These are phyloP conservation scores for Globisporangium irregulare DNA, from an alignment of 352 stramenopile genomes.

Conservation along the genomic window DNA sequence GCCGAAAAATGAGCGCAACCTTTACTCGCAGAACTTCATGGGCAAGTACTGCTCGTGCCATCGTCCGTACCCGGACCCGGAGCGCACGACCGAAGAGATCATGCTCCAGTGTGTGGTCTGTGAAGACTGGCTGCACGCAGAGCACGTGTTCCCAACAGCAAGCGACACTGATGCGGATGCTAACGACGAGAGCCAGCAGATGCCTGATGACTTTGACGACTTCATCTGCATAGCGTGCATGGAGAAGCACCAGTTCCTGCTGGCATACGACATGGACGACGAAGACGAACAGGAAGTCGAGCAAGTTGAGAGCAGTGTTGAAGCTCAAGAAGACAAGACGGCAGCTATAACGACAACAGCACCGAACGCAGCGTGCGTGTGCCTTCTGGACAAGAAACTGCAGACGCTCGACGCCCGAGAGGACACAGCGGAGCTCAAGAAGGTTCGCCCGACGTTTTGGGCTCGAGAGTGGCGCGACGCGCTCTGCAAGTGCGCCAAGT, in stretches of 20 bases:
- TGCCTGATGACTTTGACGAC: slow-evolving; percentile 54
- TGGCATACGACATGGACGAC: slow-evolving; percentile 47
- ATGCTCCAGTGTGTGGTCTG: slow-evolving; percentile 81
- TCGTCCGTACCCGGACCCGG: slow-evolving; percentile 70
- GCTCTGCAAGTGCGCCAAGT: slow-evolving; percentile 56
- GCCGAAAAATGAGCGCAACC: slow-evolving; percentile 46
- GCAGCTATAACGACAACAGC: no score
- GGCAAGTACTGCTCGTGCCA: slow-evolving; percentile 70
- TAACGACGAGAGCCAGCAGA: not conserved
- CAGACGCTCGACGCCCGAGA: slow-evolving; percentile 21
- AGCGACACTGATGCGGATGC: not conserved
- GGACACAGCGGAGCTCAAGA: slow-evolving; percentile 13
- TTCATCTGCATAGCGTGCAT: slow-evolving; percentile 67
- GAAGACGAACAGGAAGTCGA: slow-evolving; percentile 15
- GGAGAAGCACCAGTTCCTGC: slow-evolving; percentile 57
- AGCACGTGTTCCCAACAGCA: slow-evolving; percentile 43
- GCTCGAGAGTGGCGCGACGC: slow-evolving; percentile 52
- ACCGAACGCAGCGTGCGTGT: slow-evolving; percentile 10
- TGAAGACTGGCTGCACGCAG: slow-evolving; percentile 78
- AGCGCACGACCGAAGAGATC: slow-evolving; percentile 56
- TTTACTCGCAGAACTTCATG: slow-evolving; percentile 72
- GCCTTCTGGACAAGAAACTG: slow-evolving; percentile 37
- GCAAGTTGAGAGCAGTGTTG: not conserved
- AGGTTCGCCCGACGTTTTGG: slow-evolving; percentile 60
- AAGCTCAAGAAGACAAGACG: not conserved